A percentile compares a stretch with the other conserved stretches of the same genome.
These are phyloP conservation scores for Ordospora pajunii DNA, from an alignment of 371 early-diverging fungal species.

Conservation along the genomic window DNA sequence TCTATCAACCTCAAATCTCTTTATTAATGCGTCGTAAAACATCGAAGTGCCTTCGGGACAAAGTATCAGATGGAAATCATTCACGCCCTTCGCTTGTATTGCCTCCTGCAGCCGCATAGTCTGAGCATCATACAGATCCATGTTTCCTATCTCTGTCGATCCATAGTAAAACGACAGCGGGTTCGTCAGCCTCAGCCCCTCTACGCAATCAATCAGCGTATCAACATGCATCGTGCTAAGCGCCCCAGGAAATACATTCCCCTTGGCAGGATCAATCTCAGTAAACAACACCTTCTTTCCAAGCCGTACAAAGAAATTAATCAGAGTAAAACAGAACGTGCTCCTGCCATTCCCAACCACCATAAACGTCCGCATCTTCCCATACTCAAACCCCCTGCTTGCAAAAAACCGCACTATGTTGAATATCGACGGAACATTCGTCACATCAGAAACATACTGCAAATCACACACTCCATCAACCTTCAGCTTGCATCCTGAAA, in stretches of 20 bases:
- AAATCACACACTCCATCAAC: constrained; percentile 51
- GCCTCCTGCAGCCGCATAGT: constrained; percentile 31
- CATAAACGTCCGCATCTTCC: constrained; percentile 6
- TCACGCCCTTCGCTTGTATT: constrained; percentile 23
- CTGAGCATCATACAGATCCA: constrained; percentile 39
- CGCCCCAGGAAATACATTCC: constrained; percentile 55
- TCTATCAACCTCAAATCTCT: constrained; percentile 38
- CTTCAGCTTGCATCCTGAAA: constrained; percentile 55
- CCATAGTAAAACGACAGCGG: constrained; percentile 51
- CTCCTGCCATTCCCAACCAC: constrained; percentile 50
- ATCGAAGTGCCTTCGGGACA: constrained; percentile 24
- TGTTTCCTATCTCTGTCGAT: constrained; percentile 41
- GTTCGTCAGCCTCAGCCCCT: constrained; percentile 32
- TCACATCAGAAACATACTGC: constrained; percentile 46
- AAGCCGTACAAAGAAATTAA: constrained; percentile 48
- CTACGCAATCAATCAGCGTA: constrained; percentile 28
- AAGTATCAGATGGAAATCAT: constrained; percentile 45
- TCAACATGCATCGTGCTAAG: constrained; percentile 31
- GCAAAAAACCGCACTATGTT: constrained; percentile 19
- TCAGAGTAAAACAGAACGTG: constrained; percentile 44
- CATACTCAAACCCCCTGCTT: background rate
- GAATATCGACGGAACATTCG: constrained; percentile 53
- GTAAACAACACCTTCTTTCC: constrained; percentile 49
- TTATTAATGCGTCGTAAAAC: constrained; percentile 30
- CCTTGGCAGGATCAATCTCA: constrained; percentile 46